Conservation (phyloP, 495 filamentous ascomycete genomes). For the Annulohypoxylon nitens region DNA sequence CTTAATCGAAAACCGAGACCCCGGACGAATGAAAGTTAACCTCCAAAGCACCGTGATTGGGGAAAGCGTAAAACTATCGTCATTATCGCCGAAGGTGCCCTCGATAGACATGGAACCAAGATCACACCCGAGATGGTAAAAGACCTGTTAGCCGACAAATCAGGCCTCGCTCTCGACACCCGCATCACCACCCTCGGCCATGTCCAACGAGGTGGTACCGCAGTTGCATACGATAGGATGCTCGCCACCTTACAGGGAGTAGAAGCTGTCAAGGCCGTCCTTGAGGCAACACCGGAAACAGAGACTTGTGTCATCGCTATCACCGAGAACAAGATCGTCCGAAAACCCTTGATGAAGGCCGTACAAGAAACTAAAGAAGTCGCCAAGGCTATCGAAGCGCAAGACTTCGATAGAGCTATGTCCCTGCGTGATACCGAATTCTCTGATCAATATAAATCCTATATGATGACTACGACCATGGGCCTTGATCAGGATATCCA, state of each 20-base stretch:
- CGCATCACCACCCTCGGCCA: slow-evolving; percentile 96
- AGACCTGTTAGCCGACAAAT: slow-evolving; percentile 82
- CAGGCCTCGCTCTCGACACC: slow-evolving; percentile 83
- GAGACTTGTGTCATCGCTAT: slow-evolving; percentile 96
- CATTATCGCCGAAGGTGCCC: slow-evolving; percentile 95
- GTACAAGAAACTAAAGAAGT: slow-evolving; percentile 87
- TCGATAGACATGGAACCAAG: slow-evolving; percentile 86
- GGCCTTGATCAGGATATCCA: slow-evolving; percentile 58
- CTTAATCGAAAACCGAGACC: not conserved
- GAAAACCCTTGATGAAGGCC: slow-evolving; percentile 88
- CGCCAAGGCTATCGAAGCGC: slow-evolving; percentile 79
- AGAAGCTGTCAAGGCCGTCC: slow-evolving; percentile 95
- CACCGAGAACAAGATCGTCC: slow-evolving; percentile 96
- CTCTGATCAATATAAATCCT: slow-evolving; percentile 89
- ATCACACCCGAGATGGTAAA: slow-evolving; percentile 85
- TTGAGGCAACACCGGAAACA: slow-evolving; percentile 88
- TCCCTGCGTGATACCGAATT: slow-evolving; percentile 91
- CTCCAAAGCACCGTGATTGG: slow-evolving; percentile 80
- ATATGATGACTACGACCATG: slow-evolving; percentile 84
- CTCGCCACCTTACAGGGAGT: slow-evolving; percentile 94
- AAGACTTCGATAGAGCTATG: slow-evolving; percentile 90
- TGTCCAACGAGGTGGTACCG: slow-evolving; percentile 91
- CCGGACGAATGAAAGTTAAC: slow-evolving; percentile 52
- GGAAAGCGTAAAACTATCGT: slow-evolving; percentile 98
- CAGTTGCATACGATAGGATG: slow-evolving; percentile 95